A percentile compares a stretch with the other conserved stretches of the same genome.
phyloP scores from a whole-genome alignment of 192 early-diverging fungal genomes.

The Entomortierella beljakovae region DNA sequence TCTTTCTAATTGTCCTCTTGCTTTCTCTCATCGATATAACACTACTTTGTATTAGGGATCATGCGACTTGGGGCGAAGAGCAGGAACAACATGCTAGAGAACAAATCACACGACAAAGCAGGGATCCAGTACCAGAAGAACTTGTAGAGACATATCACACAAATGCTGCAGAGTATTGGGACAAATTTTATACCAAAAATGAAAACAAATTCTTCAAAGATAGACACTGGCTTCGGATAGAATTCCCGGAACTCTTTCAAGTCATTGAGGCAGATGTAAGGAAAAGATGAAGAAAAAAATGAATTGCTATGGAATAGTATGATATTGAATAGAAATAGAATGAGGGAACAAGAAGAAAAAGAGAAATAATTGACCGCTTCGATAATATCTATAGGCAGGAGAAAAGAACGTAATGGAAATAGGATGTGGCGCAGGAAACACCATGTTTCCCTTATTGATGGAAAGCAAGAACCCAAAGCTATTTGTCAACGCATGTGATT shows the following conservation, averaged over 20 bases:
- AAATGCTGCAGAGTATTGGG: slow-evolving; percentile 73
- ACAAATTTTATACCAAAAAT: slow-evolving; percentile 87
- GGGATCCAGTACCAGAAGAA: slow-evolving; percentile 74
- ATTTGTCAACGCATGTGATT: slow-evolving; percentile 95
- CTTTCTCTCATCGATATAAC: background rate
- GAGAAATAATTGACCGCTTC: too few species aligned
- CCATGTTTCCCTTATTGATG: slow-evolving; percentile 91
- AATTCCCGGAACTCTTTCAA: slow-evolving; percentile 91
- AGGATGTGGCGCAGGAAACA: slow-evolving; percentile 98
- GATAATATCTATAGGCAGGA: slow-evolving; percentile 67
- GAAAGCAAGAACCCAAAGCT: slow-evolving; percentile 79
- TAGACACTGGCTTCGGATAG: slow-evolving; percentile 93
- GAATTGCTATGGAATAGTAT: too few species aligned
- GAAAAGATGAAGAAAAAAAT: too few species aligned
- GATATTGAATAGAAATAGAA: too few species aligned
- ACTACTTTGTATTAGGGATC: slow-evolving; percentile 75
- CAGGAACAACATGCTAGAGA: slow-evolving; percentile 82
- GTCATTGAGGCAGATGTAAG: slow-evolving; percentile 57
- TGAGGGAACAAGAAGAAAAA: too few species aligned
- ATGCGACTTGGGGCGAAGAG: slow-evolving; percentile 90
- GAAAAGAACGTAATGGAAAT: slow-evolving; percentile 85
- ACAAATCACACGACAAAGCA: slow-evolving; percentile 79
- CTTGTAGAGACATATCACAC: slow-evolving; percentile 58
- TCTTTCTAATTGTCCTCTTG: background rate
- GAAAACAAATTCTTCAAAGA: slow-evolving; percentile 97